These are phyloP conservation scores for Ciborinia camelliae DNA, from an alignment of 2,329 filamentous ascomycete genomes.

Conservation along the genomic window DNA sequence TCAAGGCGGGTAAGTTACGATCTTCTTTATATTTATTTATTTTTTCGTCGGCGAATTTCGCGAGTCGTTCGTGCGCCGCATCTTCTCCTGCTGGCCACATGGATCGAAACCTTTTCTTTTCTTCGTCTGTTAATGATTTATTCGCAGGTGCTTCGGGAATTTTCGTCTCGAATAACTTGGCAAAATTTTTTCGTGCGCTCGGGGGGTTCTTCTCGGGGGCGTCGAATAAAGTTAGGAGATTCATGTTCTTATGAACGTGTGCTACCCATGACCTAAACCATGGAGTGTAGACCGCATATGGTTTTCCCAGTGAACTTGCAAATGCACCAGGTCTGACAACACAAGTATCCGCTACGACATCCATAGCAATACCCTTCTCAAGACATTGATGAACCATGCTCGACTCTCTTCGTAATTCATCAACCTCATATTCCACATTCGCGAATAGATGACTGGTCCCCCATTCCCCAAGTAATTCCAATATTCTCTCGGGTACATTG, in stretches of 20 bases:
- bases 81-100: constrained; percentile 76
- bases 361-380: constrained; percentile 62
- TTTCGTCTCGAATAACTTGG: constrained; percentile 54
- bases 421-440: constrained; percentile 89
- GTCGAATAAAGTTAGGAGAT: constrained; percentile 61
- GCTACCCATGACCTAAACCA: constrained; percentile 78
- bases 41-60: constrained; percentile 64
- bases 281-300: constrained; percentile 80
- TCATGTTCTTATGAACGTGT: constrained; percentile 65
- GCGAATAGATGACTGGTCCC: constrained; percentile 70
- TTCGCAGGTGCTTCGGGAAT: constrained; percentile 61
- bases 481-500: constrained; percentile 56
- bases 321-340: constrained; percentile 73
- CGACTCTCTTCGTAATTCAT: constrained; percentile 78
- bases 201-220: constrained; percentile 55
- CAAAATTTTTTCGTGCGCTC: constrained; percentile 44
- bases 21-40: constrained; percentile 58
- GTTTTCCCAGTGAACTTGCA: constrained; percentile 64
- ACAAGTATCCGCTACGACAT: constrained; percentile 77
- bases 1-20: constrained; percentile 63
- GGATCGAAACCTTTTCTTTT: constrained; percentile 53
- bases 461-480: constrained; percentile 68
- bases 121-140: constrained; percentile 58
- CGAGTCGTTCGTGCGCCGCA: constrained; percentile 61
- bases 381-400: constrained; percentile 59